Evolutionary conservation across 352 stramenopile genomes (phyloP).

Genomic region (Globisporangium yorkense): DNA sequence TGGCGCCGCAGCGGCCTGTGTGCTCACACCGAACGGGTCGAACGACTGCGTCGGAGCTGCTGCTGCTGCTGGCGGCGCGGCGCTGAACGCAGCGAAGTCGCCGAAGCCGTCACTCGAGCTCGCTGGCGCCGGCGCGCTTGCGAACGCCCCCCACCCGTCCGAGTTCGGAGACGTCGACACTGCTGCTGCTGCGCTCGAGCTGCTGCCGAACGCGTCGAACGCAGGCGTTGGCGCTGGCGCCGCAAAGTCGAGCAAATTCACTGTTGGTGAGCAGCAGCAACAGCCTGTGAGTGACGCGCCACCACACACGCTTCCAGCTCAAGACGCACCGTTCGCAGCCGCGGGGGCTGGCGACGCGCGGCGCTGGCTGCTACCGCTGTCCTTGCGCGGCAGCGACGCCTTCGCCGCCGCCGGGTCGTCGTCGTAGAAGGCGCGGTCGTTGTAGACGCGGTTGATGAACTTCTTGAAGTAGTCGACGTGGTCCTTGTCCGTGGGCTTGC

Average conservation of each 20-base stretch:
- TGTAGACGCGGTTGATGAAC: conserved; percentile 84
- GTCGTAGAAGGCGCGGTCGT: conserved; percentile 72
- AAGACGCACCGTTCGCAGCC: conserved; percentile 6
- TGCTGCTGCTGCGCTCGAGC: conserved; percentile 11
- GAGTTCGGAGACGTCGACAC: conserved; percentile 9
- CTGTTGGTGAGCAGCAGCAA: conserved; percentile 1
- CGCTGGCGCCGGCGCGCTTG: conserved; percentile 16
- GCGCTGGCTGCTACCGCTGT: conserved; percentile 10
- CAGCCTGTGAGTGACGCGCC: not conserved
- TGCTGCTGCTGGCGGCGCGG: conserved; percentile 16
- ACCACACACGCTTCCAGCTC: too few species aligned
- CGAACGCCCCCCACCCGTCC: conserved; percentile 24
- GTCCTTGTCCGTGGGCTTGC: conserved; percentile 67
- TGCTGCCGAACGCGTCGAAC: conserved; percentile 39
- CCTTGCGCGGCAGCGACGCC: not conserved
- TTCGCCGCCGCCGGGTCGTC: conserved; percentile 21
- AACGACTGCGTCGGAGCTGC: conserved; percentile 14
- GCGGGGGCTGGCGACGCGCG: conserved; percentile 1
- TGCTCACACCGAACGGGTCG: conserved; percentile 24
- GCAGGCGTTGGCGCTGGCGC: conserved; percentile 17
- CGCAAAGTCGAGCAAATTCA: conserved; percentile 60
- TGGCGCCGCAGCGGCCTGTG: not conserved
- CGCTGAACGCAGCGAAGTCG: conserved; percentile 39
- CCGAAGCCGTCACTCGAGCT: conserved; percentile 31
- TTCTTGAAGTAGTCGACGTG: conserved; percentile 83